phyloP scores from a whole-genome alignment of 2,329 filamentous ascomycete genomes.

The Monosporascus ibericus region DNA sequence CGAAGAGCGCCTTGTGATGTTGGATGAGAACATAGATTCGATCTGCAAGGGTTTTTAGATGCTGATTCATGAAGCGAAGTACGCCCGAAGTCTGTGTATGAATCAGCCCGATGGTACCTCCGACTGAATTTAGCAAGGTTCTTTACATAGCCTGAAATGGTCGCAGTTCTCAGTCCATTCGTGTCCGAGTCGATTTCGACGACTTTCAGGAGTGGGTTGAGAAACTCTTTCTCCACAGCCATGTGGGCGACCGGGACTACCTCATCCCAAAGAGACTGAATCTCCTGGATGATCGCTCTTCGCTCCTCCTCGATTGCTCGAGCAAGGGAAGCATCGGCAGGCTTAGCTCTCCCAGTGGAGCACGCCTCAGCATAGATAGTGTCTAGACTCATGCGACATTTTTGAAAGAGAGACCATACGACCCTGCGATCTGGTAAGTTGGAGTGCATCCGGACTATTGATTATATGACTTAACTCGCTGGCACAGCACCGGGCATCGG shows the following conservation, averaged over 20 bases:
- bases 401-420: conserved; percentile 15
- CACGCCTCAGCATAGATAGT: conserved; percentile 13
- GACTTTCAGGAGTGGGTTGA: conserved; percentile 17
- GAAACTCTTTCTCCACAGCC: conserved; percentile 25
- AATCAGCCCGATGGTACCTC: not conserved
- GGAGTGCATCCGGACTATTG: not conserved
- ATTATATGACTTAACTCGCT: conserved; percentile 17
- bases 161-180: conserved; percentile 6
- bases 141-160: conserved; percentile 16
- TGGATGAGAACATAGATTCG: conserved; percentile 14
- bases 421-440: conserved; percentile 10
- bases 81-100: conserved; percentile 16
- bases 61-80: conserved; percentile 20
- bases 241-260: conserved; percentile 28
- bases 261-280: conserved; percentile 28
- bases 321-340: not conserved
- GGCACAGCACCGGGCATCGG: conserved; percentile 18
- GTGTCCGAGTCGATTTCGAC: conserved; percentile 4
- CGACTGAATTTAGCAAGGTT: not conserved
- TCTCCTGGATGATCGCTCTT: conserved; percentile 19
- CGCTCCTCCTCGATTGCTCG: conserved; percentile 14
- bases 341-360: conserved; percentile 1
- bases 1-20: conserved; percentile 17
- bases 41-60: conserved; percentile 11
- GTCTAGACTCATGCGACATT: conserved; percentile 16